Evolutionary conservation across 805 yeast species (phyloP), one percentile per base, ranked within the genome.

Genomic region (Hanseniaspora vineae): DNA sequence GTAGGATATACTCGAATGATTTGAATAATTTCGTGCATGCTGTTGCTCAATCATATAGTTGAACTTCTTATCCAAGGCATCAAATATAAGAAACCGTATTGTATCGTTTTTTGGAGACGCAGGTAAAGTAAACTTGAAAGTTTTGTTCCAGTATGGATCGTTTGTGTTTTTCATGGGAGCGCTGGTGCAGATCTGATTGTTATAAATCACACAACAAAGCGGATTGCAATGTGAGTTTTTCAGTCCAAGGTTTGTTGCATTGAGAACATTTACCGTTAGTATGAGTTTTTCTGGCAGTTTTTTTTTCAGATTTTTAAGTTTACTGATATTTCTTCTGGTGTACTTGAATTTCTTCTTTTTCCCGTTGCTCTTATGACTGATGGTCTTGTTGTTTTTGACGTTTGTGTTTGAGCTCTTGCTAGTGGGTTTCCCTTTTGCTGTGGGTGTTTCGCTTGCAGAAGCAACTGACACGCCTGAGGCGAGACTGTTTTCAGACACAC

Each of bases 1-100:
- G 8, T 23, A 23, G 8, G 29, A 23, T 23, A 23, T 23, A 23
- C 29, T 23, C 29, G 29, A 23, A 23, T 23, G 29, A 23, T 23
- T 23, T 5, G 37, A 33, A 10, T 33, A 12, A 33, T 33, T 33
- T 6, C 37, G 37, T 33, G 37, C 15, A 10, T 33, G 37, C 15
- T 33, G 37, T 33, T 33, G 15, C 12, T 13, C 15, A 33, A 13
- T 33, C 14, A n/a, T 33, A 10, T 33, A 33, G 5, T 13, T 13
- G 15, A 12, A 13, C 9, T 33, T 33, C 15, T 33, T 33, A 10
- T 33, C 37, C 15, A 33, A 33, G 9, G 37, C 23, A 50, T 62
- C 66, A 47, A 59, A 62, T 10, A 62, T 51, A 5, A 61, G 55
- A 31, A 60, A 44, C 42, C 65, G 48, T 23, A 62, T 35, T 52